Percentiles rank a stretch among this genome's conserved stretches.
phyloP scores from a whole-genome alignment of 192 early-diverging fungal species.

The Entomortierella chlamydospora region DNA sequence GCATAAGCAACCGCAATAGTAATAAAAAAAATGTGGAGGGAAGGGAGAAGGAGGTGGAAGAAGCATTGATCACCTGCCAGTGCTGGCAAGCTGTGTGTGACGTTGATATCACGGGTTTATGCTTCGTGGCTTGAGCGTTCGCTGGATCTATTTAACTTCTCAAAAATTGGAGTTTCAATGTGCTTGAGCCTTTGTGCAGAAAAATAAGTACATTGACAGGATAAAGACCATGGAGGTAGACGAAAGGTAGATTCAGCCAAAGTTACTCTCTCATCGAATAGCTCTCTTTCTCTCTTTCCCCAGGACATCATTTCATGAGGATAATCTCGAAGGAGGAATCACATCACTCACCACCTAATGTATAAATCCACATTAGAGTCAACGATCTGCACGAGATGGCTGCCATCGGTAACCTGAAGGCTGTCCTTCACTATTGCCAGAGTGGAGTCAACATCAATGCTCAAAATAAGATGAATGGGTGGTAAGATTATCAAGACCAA shows the following conservation, averaged over 20 bases:
- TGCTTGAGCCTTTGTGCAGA: too few species aligned
- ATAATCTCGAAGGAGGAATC: too few species aligned
- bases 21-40: too few species aligned
- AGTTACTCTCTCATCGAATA: neutral
- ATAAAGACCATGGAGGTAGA: slow-evolving; percentile 27
- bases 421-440: slow-evolving; percentile 70
- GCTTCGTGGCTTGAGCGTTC: neutral
- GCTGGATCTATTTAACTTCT: neutral
- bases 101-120: neutral
- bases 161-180: too few species aligned
- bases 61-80: neutral
- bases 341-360: neutral
- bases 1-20: too few species aligned
- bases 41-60: too few species aligned
- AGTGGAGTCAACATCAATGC: slow-evolving; percentile 75
- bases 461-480: slow-evolving; percentile 79
- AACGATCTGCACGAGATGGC: slow-evolving; percentile 56
- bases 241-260: slow-evolving; percentile 20
- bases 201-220: too few species aligned
- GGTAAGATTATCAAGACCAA: slow-evolving; percentile 42
- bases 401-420: slow-evolving; percentile 80
- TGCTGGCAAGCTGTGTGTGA: neutral
- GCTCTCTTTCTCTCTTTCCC: neutral
- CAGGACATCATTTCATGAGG: neutral
- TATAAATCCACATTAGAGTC: slow-evolving; percentile 38